These are phyloP conservation scores for Talaromyces sp. DNA, from an alignment of 2,329 filamentous ascomycete species.

Conservation along the genomic window DNA sequence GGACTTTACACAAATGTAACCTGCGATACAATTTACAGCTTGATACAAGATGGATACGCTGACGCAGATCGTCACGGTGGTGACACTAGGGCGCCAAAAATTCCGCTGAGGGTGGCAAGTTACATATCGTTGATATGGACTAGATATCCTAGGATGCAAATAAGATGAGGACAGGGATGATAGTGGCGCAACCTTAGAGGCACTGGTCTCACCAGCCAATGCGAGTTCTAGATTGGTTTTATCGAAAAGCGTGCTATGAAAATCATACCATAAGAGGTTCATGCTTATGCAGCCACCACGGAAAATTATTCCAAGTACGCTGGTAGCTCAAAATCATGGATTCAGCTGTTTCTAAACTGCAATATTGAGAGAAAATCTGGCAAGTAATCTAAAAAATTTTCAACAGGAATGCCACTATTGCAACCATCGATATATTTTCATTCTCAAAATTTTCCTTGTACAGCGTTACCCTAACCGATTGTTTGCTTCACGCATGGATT, in stretches of 20 bases:
- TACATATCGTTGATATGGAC: not conserved
- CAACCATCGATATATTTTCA: not conserved
- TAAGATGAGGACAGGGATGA: not conserved
- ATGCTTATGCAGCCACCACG: not conserved
- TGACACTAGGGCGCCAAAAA: not conserved
- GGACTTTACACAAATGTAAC: not conserved
- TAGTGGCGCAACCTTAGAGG: not conserved
- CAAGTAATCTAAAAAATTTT: not conserved
- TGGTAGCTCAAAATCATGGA: not conserved
- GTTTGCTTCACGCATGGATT: not conserved
- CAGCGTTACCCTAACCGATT: too few relatives aligned
- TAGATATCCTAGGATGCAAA: not conserved
- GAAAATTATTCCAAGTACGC: not conserved
- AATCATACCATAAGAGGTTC: not conserved
- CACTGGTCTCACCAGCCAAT: not conserved
- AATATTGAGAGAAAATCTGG: not conserved
- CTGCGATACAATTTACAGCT: not conserved
- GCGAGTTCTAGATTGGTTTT: not conserved
- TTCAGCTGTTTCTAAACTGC: not conserved
- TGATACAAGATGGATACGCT: not conserved
- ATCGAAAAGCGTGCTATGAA: not conserved
- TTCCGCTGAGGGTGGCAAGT: not conserved
- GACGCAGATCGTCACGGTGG: not conserved
- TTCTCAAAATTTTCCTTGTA: not conserved
- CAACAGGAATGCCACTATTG: not conserved